These are phyloP conservation scores for Tremella yokohamensis DNA, from an alignment of 768 basidiomycete species.

Conservation along the genomic window DNA sequence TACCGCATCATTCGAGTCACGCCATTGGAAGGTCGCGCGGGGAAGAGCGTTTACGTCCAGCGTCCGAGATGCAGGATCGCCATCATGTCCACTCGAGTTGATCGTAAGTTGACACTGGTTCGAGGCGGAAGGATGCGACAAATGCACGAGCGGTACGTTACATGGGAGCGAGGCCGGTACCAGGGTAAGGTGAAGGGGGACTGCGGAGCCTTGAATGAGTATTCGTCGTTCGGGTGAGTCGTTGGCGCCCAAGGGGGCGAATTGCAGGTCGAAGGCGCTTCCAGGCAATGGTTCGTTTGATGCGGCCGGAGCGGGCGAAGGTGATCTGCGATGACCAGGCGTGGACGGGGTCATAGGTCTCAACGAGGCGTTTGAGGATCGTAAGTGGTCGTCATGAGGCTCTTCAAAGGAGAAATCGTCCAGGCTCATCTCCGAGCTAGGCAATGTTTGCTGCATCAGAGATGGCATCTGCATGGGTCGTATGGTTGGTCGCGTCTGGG, in stretches of 20 bases:
- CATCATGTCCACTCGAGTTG: too few species aligned
- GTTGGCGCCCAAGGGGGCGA: background rate
- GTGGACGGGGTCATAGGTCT: conserved; percentile 5
- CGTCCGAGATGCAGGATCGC: too few species aligned
- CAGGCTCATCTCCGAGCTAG: conserved; percentile 6
- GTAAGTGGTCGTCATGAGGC: conserved; percentile 1
- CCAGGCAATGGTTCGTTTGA: background rate
- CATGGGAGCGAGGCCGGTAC: background rate
- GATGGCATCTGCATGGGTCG: background rate
- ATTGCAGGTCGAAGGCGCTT: conserved; percentile 4
- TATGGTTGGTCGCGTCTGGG: background rate
- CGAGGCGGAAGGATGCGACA: background rate
- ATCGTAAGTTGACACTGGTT: background rate
- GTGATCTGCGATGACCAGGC: background rate
- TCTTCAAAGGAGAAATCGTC: conserved; percentile 43
- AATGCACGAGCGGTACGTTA: background rate
- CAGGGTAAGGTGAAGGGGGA: background rate
- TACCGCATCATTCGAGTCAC: background rate
- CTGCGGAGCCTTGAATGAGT: background rate
- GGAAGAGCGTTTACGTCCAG: too few species aligned
- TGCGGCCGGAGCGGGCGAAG: background rate
- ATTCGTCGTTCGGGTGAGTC: background rate
- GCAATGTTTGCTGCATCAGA: conserved; percentile 15
- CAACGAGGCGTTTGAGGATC: background rate
- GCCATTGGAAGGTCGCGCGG: conserved; percentile 1